Evolutionary conservation across 495 filamentous ascomycete species (phyloP), one percentile per base, ranked within the genome.

Genomic region (Rhypophila decipiens): DNA sequence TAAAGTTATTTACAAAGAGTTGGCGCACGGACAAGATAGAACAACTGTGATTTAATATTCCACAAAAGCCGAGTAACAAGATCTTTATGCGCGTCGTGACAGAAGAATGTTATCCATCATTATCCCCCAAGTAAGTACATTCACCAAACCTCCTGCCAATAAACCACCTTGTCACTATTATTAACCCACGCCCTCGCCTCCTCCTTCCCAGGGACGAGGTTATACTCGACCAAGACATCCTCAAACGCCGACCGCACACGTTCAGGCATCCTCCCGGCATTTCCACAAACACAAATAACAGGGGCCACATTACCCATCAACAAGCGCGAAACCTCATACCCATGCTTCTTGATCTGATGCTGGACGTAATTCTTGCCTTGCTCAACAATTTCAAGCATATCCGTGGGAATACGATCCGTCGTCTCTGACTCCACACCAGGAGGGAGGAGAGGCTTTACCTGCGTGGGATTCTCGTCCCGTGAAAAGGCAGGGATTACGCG

Each of bases 401-500:
- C n/a, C n/a, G n/a, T n/a, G n/a, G n/a, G n/a, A n/a, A n/a, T n/a
- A 9, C 19, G 43, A 13, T 5, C 1, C 4, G n/a, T 18, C 19
- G 19, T 17, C 43, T 5, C 18, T 3, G 7, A 7, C 7, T 7
- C 7, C 7, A 31, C 27, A 7, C 7, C 27, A 13, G 27, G 7
- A 13, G 7, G n/a, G 24, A 34, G 17, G 7, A 15, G 24, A 15
- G 7, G 1, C 8, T 31, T 33, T 40, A 62, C 86, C 80, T 52
- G 88, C 82, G 2, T 19, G 5, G 18, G 38, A 13, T 42, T 9
- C n/a, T 20, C 12, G 24, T 63, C 64, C 18, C 93, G 71, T 1
- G 93, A 97, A 56, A 96, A 97, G 0, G 91, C 91, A 2, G 88
- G 81, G 46, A 80, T 66, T 11, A 95, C 78, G 18, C 75, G 63